Conservation (phyloP, 768 basidiomycete species). For the Lanmaoa pseudosensibilis region DNA sequence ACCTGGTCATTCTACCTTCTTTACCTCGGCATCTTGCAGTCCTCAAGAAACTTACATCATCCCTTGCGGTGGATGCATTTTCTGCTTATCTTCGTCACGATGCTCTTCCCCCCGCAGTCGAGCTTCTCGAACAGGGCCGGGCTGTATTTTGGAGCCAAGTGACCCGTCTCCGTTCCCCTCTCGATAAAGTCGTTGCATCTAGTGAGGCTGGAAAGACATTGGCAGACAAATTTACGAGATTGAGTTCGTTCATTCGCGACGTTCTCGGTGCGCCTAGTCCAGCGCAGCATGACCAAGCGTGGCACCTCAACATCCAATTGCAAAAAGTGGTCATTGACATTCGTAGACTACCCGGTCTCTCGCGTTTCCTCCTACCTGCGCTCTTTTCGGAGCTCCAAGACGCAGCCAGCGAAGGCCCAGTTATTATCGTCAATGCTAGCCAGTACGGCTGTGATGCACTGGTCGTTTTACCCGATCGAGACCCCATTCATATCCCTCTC, state of each 20-base stretch:
- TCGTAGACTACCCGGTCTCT: not conserved
- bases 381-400: not conserved
- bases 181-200: not conserved
- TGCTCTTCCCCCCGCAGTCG: constrained; percentile 19
- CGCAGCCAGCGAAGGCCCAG: not conserved
- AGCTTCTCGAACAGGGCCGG: constrained; percentile 21
- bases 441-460: not conserved
- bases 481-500: not conserved
- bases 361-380: not conserved
- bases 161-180: not conserved
- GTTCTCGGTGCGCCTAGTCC: not conserved
- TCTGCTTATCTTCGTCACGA: constrained; percentile 10
- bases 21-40: not conserved
- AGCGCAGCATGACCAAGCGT: not conserved
- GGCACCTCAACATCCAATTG: not conserved
- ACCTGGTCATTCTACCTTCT: not conserved
- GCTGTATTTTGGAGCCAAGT: not conserved
- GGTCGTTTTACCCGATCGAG: not conserved
- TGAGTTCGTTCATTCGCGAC: not conserved
- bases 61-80: constrained; percentile 12
- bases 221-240: too few species aligned
- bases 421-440: not conserved
- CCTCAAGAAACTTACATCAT: not conserved
- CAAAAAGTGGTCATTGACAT: not conserved
- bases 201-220: not conserved